Evolutionary conservation across 2,329 filamentous ascomycete species (phyloP).

Genomic region (Talaromyces amestolkiae): DNA sequence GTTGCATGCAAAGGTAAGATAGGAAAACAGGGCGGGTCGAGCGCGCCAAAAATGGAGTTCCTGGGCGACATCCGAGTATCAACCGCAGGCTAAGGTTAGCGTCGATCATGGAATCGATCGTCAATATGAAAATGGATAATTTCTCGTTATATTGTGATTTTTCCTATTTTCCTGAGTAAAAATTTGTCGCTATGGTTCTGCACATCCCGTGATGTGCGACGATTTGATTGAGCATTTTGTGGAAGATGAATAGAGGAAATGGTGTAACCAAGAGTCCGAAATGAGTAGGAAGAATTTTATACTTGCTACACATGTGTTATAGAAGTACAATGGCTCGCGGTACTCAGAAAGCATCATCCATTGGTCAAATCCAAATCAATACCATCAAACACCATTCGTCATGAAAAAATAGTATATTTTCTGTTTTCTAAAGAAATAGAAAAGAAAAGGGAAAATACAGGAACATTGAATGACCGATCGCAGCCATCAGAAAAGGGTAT

Average conservation of each 20-base stretch:
- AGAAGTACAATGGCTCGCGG: not conserved
- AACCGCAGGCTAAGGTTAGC: not conserved
- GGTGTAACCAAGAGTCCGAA: not conserved
- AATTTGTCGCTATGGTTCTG: not conserved
- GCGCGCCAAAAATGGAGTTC: not conserved
- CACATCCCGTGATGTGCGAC: not conserved
- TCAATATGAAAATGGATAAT: not conserved
- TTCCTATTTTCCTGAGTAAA: not conserved
- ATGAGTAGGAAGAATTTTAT: not conserved
- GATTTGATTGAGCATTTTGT: not conserved
- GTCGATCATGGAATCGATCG: not conserved
- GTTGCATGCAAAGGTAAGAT: not conserved
- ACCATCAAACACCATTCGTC: not conserved
- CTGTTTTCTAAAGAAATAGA: not conserved
- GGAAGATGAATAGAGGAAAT: not conserved
- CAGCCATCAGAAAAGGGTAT: slow-evolving; percentile 12
- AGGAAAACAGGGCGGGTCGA: not conserved
- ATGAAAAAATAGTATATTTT: not conserved
- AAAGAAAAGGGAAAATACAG: not conserved
- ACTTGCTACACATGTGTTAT: not conserved
- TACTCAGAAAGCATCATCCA: not conserved
- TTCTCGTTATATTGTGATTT: not conserved
- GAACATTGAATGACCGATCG: not conserved
- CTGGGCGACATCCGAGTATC: not conserved
- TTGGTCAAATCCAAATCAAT: not conserved